Evolutionary conservation across 2,329 filamentous ascomycete genomes (phyloP), one percentile per base, ranked within the genome.

Genomic region (Emergomyces pasteurianus): DNA sequence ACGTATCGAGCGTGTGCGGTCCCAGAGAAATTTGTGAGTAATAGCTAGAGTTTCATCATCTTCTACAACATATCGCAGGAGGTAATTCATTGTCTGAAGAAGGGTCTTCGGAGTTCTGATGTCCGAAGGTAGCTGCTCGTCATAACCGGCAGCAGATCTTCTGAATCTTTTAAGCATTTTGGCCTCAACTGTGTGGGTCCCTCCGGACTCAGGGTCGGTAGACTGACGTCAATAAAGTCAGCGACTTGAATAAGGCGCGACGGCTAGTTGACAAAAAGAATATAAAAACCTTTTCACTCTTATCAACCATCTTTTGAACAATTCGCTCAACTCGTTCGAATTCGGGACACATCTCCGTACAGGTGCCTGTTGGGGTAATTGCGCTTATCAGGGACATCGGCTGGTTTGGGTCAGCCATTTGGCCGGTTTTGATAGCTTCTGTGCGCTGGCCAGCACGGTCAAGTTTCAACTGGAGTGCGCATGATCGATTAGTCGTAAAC

Each of bases 1-100:
- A 47, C 84, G 80, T 61, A 87, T 81, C 5, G 82, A 83, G 54
- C 84, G 78, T 40, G 83, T 86, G 21, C 84, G 79, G 68, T 86
- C 84, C 84, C 84, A 87, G 31, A 86, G 78, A 69, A 86, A 87
- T 63, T 81, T 80, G 66, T 86, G 82, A 14, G 85, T 78, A n/a
- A 77, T 69, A 1, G 74, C 78, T 58, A 84, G 73, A 38, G 75
- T 72, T 21, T 80, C 76, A 26, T 74, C 71, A 34, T 81, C 78
- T 47, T 75, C 76, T 60, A 86, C 72, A 9, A 86, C 72, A 65
- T 78, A 69, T 49, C 79, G 74, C n/a, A 79, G 73, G 60, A 73
- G 72, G 65, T 80, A 80, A 59, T 80, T 77, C 63, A 78, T 73
- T 7, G 77, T 77, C 63, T 76, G 74, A 49, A 77, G 70, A 14